Evolutionary conservation across 2,329 filamentous ascomycete genomes (phyloP), one percentile per base, ranked within the genome.

Genomic region (Aspergillus tubingensis): DNA sequence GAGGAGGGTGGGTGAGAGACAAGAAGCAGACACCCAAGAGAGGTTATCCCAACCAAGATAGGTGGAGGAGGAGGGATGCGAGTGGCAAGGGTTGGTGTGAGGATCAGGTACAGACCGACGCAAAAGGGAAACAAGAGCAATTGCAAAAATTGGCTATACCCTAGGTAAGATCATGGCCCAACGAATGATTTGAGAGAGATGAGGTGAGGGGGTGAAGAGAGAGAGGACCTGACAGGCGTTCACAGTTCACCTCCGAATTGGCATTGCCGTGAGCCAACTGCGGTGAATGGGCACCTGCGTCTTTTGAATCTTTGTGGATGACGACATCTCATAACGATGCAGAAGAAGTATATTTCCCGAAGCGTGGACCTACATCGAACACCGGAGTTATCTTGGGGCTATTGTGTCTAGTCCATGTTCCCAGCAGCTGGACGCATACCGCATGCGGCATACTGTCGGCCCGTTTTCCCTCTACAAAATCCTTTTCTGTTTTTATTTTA

Each of bases 291-390:
- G 47, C 27, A 58, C 36, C 59, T 57, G 60, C 57, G 49, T 55
- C 59, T 62, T 67, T 67, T 68, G 60, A 65, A 59, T 61, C 51
- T 55, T 58, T 23, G 59, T 52, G 60, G 58, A 63, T 64, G 60
- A 65, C 61, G 62, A 56, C 54, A 60, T 65, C 41, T 59, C 41
- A 54, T 48, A 38, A 17, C 15, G 39, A 55, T 55, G 53, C 54
- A 60, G 59, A 56, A 27, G 52, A 56, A 36, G 10, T 36, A 56
- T 47, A 50, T 61, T 65, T 64, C 66, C 62, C 50, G 53, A 63
- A 59, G 19, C 25, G 65, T 67, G 62, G 49, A 48, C 60, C 19
- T 66, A 64, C 62, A 60, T 67, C 30, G 43, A 58, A 54, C 58
- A 57, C 50, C 57, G 51, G 58, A 57, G 54, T 59, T 58, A 53